Base-by-base conservation (phyloP, 768 basidiomycete genomes). In the Suillus decipiens region DNA sequence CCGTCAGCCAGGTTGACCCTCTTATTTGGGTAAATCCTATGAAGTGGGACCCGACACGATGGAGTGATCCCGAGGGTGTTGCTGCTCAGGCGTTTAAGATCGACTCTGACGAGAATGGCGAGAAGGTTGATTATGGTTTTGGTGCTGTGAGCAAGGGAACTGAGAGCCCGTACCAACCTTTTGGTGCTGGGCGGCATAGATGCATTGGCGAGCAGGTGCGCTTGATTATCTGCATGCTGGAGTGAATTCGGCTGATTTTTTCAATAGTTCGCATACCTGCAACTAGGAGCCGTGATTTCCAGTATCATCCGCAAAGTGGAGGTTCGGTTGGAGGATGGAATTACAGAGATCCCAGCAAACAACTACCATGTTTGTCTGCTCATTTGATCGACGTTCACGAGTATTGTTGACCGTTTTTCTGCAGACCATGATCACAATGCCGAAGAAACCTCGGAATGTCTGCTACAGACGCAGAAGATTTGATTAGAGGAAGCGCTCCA, bases 71-170 rank as follows among this genome's bases (percentile, higher is more conserved):
- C 24, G 86, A 90, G 63, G 95, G 93, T 70, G 83, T 90, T 47
- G 94, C 93, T 4, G 88, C 88, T 31, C 82, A 87, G 72, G 94
- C 94, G 17, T 86, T 86, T 70, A 86, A 86, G 70, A 81, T 84
- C 67, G 95, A 97, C 71, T 76, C 79, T 45, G 92, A 92, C 68
- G 88, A 88, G 69, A 75, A 77, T 37, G 90, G 93, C 62, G 93
- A 96, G 76, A 95, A 95, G 80, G 81, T 99, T 64, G 97, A 99
- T 76, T 99, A 90, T 71, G 97, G 97, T 2, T 99, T 93, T 75
- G 97, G 97, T 60, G 86, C 89, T 64, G 92, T 99, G 59, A 93
- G 90, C 80, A 98, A 98, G 79, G 96, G 96, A 57, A 98, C 96
- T 7, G 93, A 96, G 62, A 93, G 90, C 68, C 94, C 93, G 56